Percentiles rank a stretch among this genome's conserved stretches.
Evolutionary conservation across 2,329 filamentous ascomycete genomes (phyloP).

Genomic region (Aspergillus niger): DNA sequence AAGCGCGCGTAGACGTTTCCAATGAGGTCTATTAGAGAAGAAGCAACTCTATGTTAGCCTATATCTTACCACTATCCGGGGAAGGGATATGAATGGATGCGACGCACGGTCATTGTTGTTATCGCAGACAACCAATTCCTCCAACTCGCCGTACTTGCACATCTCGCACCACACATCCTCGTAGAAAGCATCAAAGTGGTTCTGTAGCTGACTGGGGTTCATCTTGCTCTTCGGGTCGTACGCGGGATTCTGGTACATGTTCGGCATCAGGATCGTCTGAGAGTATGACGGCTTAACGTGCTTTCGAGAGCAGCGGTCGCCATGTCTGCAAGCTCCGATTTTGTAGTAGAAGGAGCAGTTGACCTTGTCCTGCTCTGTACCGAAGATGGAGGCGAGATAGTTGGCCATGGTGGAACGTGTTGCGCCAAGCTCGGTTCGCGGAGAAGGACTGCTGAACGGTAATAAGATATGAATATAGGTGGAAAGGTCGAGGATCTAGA

Average conservation of each 20-base stretch:
- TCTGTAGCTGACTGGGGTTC: constrained; percentile 93
- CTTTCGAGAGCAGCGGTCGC: constrained; percentile 96
- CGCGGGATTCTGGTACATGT: constrained; percentile 98
- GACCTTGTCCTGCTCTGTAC: constrained; percentile 99
- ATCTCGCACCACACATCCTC: constrained; percentile 99
- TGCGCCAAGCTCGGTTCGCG: not conserved
- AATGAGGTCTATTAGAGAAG: constrained; percentile 69
- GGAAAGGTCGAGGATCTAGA: not conserved
- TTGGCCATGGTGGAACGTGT: constrained; percentile 71
- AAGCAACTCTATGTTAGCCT: constrained; percentile 17
- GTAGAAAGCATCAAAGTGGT: constrained; percentile 99
- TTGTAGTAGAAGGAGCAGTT: constrained; percentile 99
- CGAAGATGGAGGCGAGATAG: constrained; percentile 98
- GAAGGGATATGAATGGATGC: not conserved
- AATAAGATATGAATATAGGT: not conserved
- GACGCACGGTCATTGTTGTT: constrained; percentile 95
- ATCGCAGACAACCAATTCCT: constrained; percentile 97
- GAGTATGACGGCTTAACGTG: constrained; percentile 99
- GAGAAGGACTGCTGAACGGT: not conserved
- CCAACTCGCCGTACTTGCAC: constrained; percentile 96
- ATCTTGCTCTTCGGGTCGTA: constrained; percentile 97
- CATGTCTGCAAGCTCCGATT: constrained; percentile 97
- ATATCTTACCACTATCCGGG: not conserved
- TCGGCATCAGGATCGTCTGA: constrained; percentile 96
- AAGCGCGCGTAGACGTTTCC: constrained; percentile 99